Conservation (phyloP, 2,329 filamentous ascomycete genomes). For the Lasiodiplodia citricola region DNA sequence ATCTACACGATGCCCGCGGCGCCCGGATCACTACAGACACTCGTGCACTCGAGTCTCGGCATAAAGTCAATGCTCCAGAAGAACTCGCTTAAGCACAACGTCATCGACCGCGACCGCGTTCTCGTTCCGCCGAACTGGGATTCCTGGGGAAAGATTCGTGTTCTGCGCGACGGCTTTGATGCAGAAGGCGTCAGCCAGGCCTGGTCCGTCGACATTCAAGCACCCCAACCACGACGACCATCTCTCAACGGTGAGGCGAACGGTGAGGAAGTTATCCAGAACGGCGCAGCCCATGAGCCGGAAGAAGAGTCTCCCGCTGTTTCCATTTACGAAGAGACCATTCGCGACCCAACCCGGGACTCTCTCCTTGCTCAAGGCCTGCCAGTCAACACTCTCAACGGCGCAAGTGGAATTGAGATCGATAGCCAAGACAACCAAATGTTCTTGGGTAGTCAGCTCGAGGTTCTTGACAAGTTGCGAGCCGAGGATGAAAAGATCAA, state of each 20-base stretch:
- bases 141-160: conserved; percentile 95
- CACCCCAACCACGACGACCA: conserved; percentile 30
- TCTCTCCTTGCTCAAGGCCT: conserved; percentile 61
- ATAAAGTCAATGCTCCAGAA: conserved; percentile 77
- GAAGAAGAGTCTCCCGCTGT: conserved; percentile 64
- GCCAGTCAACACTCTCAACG: conserved; percentile 44
- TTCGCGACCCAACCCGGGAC: conserved; percentile 74
- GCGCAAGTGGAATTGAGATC: conserved; percentile 62
- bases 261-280: conserved; percentile 30
- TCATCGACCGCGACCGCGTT: conserved; percentile 93
- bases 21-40: conserved; percentile 75
- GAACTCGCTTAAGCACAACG: conserved; percentile 64
- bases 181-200: conserved; percentile 83
- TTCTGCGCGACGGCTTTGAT: conserved; percentile 89
- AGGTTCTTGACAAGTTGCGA: conserved; percentile 71
- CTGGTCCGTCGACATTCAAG: conserved; percentile 83
- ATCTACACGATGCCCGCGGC: conserved; percentile 56
- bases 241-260: conserved; percentile 31
- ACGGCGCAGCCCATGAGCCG: conserved; percentile 27
- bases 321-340: conserved; percentile 76
- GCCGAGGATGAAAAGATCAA: conserved; percentile 64
- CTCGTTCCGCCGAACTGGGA: conserved; percentile 97
- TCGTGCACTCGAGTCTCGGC: conserved; percentile 84
- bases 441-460: conserved; percentile 77
- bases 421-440: conserved; percentile 75